phyloP scores from a whole-genome alignment of 2,329 filamentous ascomycete species.

The Pestalotiopsis fici region DNA sequence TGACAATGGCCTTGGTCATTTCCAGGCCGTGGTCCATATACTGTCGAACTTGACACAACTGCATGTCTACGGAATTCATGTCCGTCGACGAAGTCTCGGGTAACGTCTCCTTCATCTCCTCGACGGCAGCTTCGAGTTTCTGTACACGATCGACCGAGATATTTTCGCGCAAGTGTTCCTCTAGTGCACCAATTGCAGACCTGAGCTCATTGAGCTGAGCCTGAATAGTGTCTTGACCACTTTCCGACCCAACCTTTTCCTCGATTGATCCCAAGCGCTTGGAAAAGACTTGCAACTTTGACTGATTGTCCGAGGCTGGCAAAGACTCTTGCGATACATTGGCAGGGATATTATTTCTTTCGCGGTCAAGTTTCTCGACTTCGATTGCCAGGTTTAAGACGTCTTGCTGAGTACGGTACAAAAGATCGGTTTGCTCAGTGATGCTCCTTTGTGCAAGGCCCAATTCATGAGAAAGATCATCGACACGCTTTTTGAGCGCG shows the following conservation, averaged over 20 bases:
- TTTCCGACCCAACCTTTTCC: no score
- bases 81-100: background rate
- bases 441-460: background rate
- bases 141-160: background rate
- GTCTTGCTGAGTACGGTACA: background rate
- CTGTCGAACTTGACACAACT: background rate
- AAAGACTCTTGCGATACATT: background rate
- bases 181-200: background rate
- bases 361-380: background rate
- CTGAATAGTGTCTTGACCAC: background rate
- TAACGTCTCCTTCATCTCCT: background rate
- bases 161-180: background rate
- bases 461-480: background rate
- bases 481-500: background rate
- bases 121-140: background rate
- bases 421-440: background rate
- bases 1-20: background rate
- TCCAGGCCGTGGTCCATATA: background rate
- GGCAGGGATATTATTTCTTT: background rate
- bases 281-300: background rate
- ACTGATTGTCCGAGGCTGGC: background rate
- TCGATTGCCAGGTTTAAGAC: background rate
- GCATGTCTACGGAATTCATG: background rate
- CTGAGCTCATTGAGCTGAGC: background rate
- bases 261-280: background rate